Base-by-base conservation (phyloP, 164 flowering plant genomes). In the Aristolochia californica region DNA sequence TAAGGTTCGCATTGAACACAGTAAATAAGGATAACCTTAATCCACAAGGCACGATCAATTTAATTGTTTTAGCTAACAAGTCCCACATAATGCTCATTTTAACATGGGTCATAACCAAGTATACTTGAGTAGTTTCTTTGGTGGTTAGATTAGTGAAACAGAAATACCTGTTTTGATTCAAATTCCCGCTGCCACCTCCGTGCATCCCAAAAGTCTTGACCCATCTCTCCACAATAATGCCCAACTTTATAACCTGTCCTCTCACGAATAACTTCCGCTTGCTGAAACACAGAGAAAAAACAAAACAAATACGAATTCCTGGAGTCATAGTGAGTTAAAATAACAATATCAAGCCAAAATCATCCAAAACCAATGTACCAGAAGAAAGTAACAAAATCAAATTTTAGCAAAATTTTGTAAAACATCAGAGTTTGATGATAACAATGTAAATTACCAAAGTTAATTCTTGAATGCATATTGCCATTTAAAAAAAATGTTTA, bases 161-260 rank as follows among this genome's bases (percentile, higher is more conserved):
- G 1, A 21, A 23, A 22, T 74, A 87, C 99, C 95, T 93, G 96
- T 62, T 85, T 93, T 22, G 87, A 72, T 59, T 93, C 97, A 73
- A 93, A 89, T 66, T 93, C 99, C 16, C 95, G 88, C 62, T 84
- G 94, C 99, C 99, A 93, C 72, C 95, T 85, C 57, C 96, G 76
- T 44, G 91, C 83, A 83, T 93, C 99, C 99, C 99, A 93, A 66
- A 93, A 93, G 69, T 93, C 97, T 68, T 93, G 97, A 48, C 99
- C 96, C 99, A 93, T 93, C 64, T 93, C 99, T 59, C 99, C 97
- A 83, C 99, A 93, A 56, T 89, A 93, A 73, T 93, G 99, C 16
- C 99, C 99, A 7, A 93, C 97, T 64, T 73, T 80, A 61, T 64
- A 85, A 55, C 87, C 82, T 34, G 99, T 89, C 71, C 74, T 78